Evolutionary conservation across 1,139 yeast species (phyloP).

Genomic region (Taiozyma sp.): DNA sequence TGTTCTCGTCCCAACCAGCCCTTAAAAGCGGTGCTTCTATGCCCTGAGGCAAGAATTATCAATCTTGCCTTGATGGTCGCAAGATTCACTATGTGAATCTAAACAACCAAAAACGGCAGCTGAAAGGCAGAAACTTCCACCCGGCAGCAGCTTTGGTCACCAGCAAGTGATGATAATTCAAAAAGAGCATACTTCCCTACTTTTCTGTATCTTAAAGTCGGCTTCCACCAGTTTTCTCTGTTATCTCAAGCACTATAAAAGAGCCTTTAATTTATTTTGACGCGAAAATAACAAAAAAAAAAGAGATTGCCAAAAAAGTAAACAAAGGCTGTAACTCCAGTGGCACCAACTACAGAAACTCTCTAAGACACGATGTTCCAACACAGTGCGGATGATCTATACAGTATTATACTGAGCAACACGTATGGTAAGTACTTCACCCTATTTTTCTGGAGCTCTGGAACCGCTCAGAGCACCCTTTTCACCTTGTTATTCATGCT

Average conservation of each 20-base stretch:
- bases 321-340: constrained; percentile 1
- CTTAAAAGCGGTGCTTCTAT: not conserved
- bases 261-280: not conserved
- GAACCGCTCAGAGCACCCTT: not conserved
- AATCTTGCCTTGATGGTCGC: not conserved
- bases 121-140: not conserved
- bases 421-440: constrained; percentile 10
- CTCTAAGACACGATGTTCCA: constrained; percentile 9
- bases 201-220: not conserved
- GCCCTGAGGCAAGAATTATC: not conserved
- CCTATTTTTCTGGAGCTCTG: not conserved
- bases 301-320: not conserved
- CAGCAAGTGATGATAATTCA: not conserved
- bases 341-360: not conserved
- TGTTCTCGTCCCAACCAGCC: not conserved
- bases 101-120: not conserved
- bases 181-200: not conserved
- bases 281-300: not conserved
- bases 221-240: not conserved
- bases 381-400: constrained; percentile 15
- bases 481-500: constrained; percentile 1
- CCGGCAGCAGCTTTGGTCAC: not conserved
- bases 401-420: constrained; percentile 7
- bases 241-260: too few species aligned
- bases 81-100: not conserved